Percentiles rank a stretch among this genome's conserved stretches.
Conservation (phyloP, 805 yeast genomes). For the Cyberlindnera samutprakarnensis region DNA sequence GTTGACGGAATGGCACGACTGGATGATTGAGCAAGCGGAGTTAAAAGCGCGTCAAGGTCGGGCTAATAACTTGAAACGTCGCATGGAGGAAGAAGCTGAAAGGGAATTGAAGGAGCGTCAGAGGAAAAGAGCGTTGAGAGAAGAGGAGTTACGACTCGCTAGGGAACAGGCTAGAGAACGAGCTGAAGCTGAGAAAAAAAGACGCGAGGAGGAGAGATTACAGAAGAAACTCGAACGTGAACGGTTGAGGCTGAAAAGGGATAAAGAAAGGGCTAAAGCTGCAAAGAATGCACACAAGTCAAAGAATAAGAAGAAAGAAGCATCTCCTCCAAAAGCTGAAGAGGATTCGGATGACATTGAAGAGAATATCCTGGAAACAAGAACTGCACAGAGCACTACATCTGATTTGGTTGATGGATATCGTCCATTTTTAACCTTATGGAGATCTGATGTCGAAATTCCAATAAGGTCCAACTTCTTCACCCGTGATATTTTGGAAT, state of each 20-base stretch:
- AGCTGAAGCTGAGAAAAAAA: conserved; percentile 3
- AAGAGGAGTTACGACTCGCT: conserved; percentile 3
- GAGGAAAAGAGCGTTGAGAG: conserved; percentile 3
- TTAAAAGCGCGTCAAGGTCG: not conserved
- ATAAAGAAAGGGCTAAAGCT: not conserved
- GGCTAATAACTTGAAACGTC: conserved; percentile 2
- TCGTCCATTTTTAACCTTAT: conserved; percentile 14
- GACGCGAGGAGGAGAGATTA: conserved; percentile 1
- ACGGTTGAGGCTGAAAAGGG: not conserved
- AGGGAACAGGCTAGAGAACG: conserved; percentile 1
- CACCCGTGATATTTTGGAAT: conserved; percentile 23
- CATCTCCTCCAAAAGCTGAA: not conserved
- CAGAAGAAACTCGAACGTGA: not conserved
- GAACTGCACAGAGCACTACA: not conserved
- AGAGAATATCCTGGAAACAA: conserved; percentile 2
- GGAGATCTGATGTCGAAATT: conserved; percentile 16
- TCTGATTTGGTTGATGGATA: conserved; percentile 17
- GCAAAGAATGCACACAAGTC: not conserved
- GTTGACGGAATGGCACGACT: conserved; percentile 6
- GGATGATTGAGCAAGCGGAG: conserved; percentile 5
- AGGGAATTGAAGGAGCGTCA: conserved; percentile 2
- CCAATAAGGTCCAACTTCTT: conserved; percentile 23
- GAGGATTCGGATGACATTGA: not conserved
- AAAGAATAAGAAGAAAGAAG: not conserved
- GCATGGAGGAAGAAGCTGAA: conserved; percentile 5